Evolutionary conservation across 1,139 yeast species (phyloP), one percentile per base, ranked within the genome.

Genomic region (Debaryomyces sp.): DNA sequence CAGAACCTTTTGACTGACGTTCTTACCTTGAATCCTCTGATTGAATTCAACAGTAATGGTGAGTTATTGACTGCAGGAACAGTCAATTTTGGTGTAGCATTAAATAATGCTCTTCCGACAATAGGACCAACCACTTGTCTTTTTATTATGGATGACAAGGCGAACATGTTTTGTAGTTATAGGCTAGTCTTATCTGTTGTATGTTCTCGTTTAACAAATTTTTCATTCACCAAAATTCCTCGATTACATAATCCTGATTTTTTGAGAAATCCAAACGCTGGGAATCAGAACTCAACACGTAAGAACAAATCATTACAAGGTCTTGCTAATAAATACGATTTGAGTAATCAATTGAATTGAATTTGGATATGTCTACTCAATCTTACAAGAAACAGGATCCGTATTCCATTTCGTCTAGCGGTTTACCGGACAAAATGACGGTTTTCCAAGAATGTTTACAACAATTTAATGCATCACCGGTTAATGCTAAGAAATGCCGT

Each of bases 401-500:
- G 64, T 68, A 68, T 54, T 69, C 83, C 51, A 32, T 33, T 30
- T 87, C 81, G 56, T 52, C 66, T 26, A 53, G 64, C 34, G 87
- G 85, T 46, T 68, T 80, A 55, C 95, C 96, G 51, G 99, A 94
- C 71, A 91, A 91, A 72, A 94, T 94, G 98, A 87, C 97, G 9
- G 94, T 95, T 56, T 92, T 89, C 68, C 99, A 94, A 72, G 97
- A 92, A 68, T 92, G 98, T 74, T 77, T 90, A 61, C 89, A 89
- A 59, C 94, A 89, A 54, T 95, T 94, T 80, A 92, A 92, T 73
- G 90, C 94, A 55, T 81, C 96, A 40, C 97, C 97, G 15, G 87
- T 92, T 52, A 87, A 89, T 60, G 89, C 97, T 30, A 87, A 85
- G 60, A 87, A 87, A 70, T 90, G 97, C 66, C 89, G 99, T 60